These are phyloP conservation scores for Boletus sp. DNA, from an alignment of 768 basidiomycete genomes.

Conservation along the genomic window DNA sequence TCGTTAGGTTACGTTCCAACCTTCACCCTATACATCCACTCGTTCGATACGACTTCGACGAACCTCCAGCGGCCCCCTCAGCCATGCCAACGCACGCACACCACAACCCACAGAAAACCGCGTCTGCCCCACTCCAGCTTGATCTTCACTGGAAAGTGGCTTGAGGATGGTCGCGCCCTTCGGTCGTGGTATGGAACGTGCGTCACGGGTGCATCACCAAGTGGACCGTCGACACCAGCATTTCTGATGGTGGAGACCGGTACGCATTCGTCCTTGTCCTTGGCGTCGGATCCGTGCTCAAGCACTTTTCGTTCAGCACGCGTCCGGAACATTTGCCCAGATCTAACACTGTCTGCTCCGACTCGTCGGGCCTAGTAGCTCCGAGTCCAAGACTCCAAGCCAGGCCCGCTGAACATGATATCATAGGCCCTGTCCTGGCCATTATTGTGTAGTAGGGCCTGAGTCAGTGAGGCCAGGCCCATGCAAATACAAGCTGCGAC, in stretches of 20 bases:
- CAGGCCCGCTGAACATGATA: no score
- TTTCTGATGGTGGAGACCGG: slow-evolving; percentile 74
- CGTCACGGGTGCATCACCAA: slow-evolving; percentile 78
- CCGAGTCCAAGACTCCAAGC: no score
- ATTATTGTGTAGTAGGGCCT: no score
- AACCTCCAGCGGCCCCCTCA: neutral
- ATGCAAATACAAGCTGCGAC: no score
- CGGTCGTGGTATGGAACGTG: slow-evolving; percentile 86
- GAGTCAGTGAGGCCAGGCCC: no score
- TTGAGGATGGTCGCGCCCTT: no score
- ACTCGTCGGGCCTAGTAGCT: no score
- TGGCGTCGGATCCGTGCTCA: neutral
- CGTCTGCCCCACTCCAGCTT: neutral
- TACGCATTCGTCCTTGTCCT: slow-evolving; percentile 31
- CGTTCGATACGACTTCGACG: slow-evolving; percentile 29
- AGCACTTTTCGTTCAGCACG: slow-evolving; percentile 69
- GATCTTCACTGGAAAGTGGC: no score
- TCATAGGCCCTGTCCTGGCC: no score
- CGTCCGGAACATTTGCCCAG: slow-evolving; percentile 76
- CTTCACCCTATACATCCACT: slow-evolving; percentile 25
- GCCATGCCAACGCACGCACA: slow-evolving; percentile 9
- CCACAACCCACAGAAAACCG: slow-evolving; percentile 11
- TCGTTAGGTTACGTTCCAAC: no score
- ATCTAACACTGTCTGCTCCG: no score
- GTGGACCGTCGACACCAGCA: slow-evolving; percentile 68